These are phyloP conservation scores for Trichaptum fuscoviolaceum DNA, from an alignment of 768 basidiomycete genomes.

Conservation along the genomic window DNA sequence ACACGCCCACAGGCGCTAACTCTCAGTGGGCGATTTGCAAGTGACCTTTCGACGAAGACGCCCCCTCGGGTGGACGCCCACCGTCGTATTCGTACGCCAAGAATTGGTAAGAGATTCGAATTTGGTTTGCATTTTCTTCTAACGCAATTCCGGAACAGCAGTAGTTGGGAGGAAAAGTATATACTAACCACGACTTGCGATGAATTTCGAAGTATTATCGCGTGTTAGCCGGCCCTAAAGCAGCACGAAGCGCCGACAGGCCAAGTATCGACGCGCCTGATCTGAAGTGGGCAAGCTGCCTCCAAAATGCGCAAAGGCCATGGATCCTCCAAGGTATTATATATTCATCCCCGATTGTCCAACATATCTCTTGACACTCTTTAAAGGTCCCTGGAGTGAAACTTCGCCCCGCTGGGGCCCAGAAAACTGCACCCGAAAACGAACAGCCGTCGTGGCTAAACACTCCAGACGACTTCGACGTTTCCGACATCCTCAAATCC, in stretches of 20 bases:
- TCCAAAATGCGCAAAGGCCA: conserved; percentile 10
- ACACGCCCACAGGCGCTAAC: too few species aligned
- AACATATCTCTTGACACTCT: not conserved
- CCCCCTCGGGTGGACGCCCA: too few species aligned
- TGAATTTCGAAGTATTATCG: not conserved
- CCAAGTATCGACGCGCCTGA: not conserved
- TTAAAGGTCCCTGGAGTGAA: conserved; percentile 76
- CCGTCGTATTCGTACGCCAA: too few species aligned
- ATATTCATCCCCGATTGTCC: not conserved
- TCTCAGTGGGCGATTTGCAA: too few species aligned
- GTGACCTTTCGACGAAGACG: too few species aligned
- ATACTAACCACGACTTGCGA: too few species aligned
- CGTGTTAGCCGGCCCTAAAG: not conserved
- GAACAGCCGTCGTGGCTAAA: conserved; percentile 19
- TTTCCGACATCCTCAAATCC: conserved; percentile 19
- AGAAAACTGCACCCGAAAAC: conserved; percentile 36
- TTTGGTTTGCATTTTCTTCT: too few species aligned
- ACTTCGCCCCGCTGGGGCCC: conserved; percentile 41
- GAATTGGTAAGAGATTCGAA: too few species aligned
- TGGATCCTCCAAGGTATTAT: conserved; percentile 8
- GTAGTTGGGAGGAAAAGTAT: too few species aligned
- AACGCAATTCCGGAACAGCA: too few species aligned
- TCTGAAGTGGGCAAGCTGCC: not conserved
- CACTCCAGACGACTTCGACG: not conserved
- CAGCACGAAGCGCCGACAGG: not conserved